Conservation (phyloP, 2,329 filamentous ascomycete genomes). For the Fusarium aywerte region DNA sequence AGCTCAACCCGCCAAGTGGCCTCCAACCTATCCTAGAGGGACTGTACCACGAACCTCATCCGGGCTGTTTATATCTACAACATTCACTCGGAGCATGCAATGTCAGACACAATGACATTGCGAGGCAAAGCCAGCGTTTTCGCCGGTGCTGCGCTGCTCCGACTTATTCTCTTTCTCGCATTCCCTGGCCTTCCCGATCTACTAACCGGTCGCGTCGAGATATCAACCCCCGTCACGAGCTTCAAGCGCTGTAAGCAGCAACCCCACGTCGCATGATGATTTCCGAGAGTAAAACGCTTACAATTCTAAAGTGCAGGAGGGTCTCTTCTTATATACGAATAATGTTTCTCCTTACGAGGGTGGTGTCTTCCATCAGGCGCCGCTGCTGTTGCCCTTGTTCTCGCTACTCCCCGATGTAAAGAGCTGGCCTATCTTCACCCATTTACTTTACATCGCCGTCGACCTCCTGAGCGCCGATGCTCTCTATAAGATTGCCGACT, state of each 20-base stretch:
- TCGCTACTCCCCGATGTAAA: conserved; percentile 81
- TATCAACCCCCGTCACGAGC: conserved; percentile 96
- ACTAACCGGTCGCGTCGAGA: conserved; percentile 90
- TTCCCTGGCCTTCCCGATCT: conserved; percentile 88
- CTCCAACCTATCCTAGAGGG: conserved; percentile 30
- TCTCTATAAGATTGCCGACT: conserved; percentile 81
- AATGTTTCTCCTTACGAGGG: conserved; percentile 98
- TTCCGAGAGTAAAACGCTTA: neutral
- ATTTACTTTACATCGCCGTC: conserved; percentile 81
- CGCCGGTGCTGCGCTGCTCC: conserved; percentile 77
- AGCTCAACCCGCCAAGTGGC: conserved; percentile 49
- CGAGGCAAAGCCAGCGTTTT: conserved; percentile 69
- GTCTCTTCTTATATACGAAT: conserved; percentile 93
- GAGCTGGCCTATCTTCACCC: conserved; percentile 76
- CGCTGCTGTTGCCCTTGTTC: conserved; percentile 90
- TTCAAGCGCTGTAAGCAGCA: conserved; percentile 87
- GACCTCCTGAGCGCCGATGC: conserved; percentile 87
- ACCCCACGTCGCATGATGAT: neutral
- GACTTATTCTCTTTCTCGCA: conserved; percentile 80
- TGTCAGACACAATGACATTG: conserved; percentile 54
- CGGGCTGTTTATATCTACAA: conserved; percentile 36
- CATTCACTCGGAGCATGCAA: conserved; percentile 48
- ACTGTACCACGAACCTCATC: conserved; percentile 28
- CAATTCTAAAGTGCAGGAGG: conserved; percentile 74
- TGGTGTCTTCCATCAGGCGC: conserved; percentile 84